Conservation (phyloP, 108 stramenopile species). For the Hondaea fermentalgiana region DNA sequence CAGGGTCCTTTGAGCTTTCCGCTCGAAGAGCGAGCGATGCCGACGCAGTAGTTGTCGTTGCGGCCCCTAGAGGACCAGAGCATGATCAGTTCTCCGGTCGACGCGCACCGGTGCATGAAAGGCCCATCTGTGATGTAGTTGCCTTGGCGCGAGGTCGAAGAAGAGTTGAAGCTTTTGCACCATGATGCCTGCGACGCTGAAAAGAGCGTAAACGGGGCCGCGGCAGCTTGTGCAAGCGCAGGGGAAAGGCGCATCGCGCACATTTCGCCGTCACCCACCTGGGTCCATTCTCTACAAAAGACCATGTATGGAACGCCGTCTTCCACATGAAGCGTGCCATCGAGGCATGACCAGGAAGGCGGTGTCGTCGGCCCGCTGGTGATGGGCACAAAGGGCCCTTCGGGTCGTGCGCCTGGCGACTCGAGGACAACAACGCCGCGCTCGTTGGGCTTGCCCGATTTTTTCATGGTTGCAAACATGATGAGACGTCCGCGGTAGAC, state of each 20-base stretch:
- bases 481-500: background rate
- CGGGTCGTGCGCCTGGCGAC: background rate
- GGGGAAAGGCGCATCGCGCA: background rate
- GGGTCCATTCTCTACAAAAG: slow-evolving; percentile 11
- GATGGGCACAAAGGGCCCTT: background rate
- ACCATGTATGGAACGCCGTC: background rate
- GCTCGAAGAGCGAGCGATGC: background rate
- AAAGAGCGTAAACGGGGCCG: background rate
- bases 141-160: background rate
- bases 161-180: background rate
- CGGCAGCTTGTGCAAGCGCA: background rate
- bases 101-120: background rate
- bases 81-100: background rate
- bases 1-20: background rate
- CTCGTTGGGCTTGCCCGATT: slow-evolving; percentile 1
- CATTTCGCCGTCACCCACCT: slow-evolving; percentile 11
- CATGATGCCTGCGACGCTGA: background rate
- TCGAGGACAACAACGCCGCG: background rate
- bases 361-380: background rate
- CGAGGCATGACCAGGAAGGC: background rate
- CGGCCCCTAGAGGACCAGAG: slow-evolving; percentile 6
- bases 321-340: background rate
- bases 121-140: slow-evolving; percentile 19
- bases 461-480: slow-evolving; percentile 17
- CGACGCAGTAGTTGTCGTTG: background rate